Conservation (phyloP, 2,329 filamentous ascomycete species). For the Alternaria arborescens region DNA sequence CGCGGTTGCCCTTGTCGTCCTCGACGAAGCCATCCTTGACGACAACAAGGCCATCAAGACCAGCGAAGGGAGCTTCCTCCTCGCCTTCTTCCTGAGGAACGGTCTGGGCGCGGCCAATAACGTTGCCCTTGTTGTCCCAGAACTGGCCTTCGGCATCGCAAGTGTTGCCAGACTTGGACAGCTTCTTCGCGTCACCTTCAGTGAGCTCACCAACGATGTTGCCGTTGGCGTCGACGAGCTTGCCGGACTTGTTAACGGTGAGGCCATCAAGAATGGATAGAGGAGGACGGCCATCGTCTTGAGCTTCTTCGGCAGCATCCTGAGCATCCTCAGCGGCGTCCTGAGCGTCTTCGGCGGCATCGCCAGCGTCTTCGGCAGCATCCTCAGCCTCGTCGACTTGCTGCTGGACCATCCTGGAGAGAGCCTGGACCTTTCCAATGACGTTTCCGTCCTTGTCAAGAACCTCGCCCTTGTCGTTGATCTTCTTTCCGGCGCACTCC, state of each 20-base stretch:
- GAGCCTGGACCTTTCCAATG: conserved; percentile 67
- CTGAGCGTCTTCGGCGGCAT: conserved; percentile 32
- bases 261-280: conserved; percentile 61
- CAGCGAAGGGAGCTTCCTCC: conserved; percentile 60
- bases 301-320: conserved; percentile 44
- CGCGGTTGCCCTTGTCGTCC: conserved; percentile 60
- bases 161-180: conserved; percentile 58
- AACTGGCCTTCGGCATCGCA: conserved; percentile 60
- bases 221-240: conserved; percentile 58
- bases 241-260: conserved; percentile 60
- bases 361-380: conserved; percentile 30
- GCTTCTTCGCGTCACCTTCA: conserved; percentile 62
- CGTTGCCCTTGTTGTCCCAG: conserved; percentile 63
- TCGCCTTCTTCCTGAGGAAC: conserved; percentile 57
- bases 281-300: conserved; percentile 54
- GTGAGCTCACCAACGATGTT: conserved; percentile 59
- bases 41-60: conserved; percentile 60
- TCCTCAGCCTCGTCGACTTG: conserved; percentile 44
- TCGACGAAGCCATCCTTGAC: conserved; percentile 61
- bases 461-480: conserved; percentile 71
- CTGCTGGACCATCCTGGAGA: conserved; percentile 55
- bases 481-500: conserved; percentile 71
- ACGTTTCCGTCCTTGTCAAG: conserved; percentile 70
- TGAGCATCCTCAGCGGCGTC: conserved; percentile 35
- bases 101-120: conserved; percentile 61